phyloP scores from a whole-genome alignment of 1,284 basidiomycete species.

The Ustilago sp. region DNA sequence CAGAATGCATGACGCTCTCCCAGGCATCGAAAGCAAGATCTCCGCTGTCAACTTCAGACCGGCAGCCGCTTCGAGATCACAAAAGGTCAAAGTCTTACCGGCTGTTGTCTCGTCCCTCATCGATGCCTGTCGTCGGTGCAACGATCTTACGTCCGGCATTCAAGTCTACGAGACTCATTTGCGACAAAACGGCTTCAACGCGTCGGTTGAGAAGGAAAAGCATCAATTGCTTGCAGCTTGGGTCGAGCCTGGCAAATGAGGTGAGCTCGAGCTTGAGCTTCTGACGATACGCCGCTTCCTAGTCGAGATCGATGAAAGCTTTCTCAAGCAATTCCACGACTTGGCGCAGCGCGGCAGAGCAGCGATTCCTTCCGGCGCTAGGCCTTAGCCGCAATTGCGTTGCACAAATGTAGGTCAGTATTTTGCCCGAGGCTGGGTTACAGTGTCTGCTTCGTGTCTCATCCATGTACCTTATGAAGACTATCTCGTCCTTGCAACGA shows the following conservation, averaged over 20 bases:
- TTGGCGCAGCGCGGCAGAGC: conserved; percentile 3
- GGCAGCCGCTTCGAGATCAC: neutral
- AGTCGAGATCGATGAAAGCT: conserved; percentile 7
- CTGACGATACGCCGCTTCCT: conserved; percentile 8
- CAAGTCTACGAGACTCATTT: conserved; percentile 17
- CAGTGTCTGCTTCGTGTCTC: neutral
- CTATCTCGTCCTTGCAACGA: neutral
- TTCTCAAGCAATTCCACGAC: conserved; percentile 19
- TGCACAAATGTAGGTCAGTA: neutral
- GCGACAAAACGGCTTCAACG: conserved; percentile 12
- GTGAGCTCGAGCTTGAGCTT: conserved; percentile 10
- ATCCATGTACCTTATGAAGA: neutral
- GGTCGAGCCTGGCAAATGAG: conserved; percentile 18
- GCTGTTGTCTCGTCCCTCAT: conserved; percentile 24
- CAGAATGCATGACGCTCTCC: conserved; percentile 3
- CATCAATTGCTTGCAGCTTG: conserved; percentile 27
- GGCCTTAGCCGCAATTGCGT: conserved; percentile 5
- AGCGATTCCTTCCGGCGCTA: neutral
- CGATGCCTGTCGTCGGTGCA: conserved; percentile 27
- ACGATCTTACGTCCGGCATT: conserved; percentile 21
- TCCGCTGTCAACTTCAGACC: neutral
- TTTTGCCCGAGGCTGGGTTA: neutral
- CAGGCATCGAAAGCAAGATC: neutral
- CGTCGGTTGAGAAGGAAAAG: conserved; percentile 21
- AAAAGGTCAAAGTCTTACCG: conserved; percentile 16